Percentiles rank a stretch among this genome's conserved stretches.
These are phyloP conservation scores for Aspergillus puulaauensis DNA, from an alignment of 2,329 filamentous ascomycete species.

Conservation along the genomic window DNA sequence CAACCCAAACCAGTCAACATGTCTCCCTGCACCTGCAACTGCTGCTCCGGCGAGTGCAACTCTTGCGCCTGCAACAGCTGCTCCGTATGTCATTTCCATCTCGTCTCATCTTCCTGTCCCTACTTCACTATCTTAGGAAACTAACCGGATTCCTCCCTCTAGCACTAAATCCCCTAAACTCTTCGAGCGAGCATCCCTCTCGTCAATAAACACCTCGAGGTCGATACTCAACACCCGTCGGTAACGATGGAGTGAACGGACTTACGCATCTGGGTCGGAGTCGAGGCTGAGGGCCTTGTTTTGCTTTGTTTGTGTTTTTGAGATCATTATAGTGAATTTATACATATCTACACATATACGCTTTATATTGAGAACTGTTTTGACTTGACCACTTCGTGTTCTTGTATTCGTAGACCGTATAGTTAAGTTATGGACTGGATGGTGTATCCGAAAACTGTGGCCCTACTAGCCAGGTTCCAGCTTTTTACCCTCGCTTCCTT, in stretches of 20 bases:
- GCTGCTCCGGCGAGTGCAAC: conserved; percentile 41
- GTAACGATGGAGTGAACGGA: not conserved
- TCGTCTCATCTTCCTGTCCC: not conserved
- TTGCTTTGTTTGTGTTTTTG: not conserved
- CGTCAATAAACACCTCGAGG: conserved; percentile 6
- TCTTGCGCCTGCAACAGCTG: conserved; percentile 40
- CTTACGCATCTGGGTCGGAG: not conserved
- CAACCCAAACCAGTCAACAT: conserved; percentile 29
- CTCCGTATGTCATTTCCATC: conserved; percentile 27
- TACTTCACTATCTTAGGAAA: not conserved
- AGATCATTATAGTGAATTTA: not conserved
- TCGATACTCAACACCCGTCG: conserved; percentile 1
- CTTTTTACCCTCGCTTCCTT: too few species aligned
- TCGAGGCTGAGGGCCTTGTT: not conserved
- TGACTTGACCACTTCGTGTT: too few species aligned
- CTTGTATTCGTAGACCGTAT: too few species aligned
- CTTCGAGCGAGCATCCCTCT: conserved; percentile 2
- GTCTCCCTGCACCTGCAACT: conserved; percentile 43
- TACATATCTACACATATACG: too few species aligned
- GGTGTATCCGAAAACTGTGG: too few species aligned
- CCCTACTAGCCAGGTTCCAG: too few species aligned
- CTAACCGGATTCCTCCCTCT: not conserved
- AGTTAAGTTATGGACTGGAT: too few species aligned
- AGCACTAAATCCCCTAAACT: conserved; percentile 2
- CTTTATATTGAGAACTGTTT: too few species aligned